Evolutionary conservation across 1,284 basidiomycete species (phyloP).

Genomic region (Chiua sp.): DNA sequence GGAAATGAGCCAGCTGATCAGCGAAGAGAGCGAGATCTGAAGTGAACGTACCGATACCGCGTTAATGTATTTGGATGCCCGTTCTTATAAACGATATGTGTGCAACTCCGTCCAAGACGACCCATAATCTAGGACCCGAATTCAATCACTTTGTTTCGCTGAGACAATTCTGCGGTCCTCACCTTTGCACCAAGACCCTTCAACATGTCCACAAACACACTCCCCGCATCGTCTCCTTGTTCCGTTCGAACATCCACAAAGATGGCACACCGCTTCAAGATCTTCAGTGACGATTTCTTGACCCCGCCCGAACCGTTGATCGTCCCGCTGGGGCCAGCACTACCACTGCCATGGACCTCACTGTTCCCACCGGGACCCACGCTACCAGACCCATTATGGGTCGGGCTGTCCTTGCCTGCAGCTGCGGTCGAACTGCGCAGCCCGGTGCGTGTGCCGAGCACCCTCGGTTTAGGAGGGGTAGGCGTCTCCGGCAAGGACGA

Average conservation of each 20-base stretch:
- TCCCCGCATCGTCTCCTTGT: conserved; percentile 85
- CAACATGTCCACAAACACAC: conserved; percentile 88
- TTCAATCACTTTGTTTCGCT: conserved; percentile 3
- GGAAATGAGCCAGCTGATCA: background rate
- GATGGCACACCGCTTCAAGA: conserved; percentile 80
- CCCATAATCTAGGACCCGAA: conserved; percentile 53
- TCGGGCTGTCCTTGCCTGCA: conserved; percentile 37
- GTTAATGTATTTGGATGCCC: conserved; percentile 80
- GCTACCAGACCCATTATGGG: conserved; percentile 20
- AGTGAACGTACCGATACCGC: conserved; percentile 63
- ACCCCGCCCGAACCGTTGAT: conserved; percentile 25
- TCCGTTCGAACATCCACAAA: conserved; percentile 91
- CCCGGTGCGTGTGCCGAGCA: conserved; percentile 33
- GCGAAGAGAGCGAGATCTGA: background rate
- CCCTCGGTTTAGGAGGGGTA: conserved; percentile 44
- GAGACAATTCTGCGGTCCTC: conserved; percentile 23
- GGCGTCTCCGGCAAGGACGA: conserved; percentile 48
- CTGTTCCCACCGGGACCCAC: conserved; percentile 13
- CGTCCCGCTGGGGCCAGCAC: conserved; percentile 18
- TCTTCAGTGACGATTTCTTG: conserved; percentile 40
- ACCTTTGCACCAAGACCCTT: conserved; percentile 85
- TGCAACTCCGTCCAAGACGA: conserved; percentile 77
- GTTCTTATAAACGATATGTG: conserved; percentile 92
- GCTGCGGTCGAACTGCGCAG: conserved; percentile 44
- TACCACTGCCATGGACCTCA: conserved; percentile 18